Evolutionary conservation across 768 basidiomycete genomes (phyloP).

Genomic region (Amanita thiersii): DNA sequence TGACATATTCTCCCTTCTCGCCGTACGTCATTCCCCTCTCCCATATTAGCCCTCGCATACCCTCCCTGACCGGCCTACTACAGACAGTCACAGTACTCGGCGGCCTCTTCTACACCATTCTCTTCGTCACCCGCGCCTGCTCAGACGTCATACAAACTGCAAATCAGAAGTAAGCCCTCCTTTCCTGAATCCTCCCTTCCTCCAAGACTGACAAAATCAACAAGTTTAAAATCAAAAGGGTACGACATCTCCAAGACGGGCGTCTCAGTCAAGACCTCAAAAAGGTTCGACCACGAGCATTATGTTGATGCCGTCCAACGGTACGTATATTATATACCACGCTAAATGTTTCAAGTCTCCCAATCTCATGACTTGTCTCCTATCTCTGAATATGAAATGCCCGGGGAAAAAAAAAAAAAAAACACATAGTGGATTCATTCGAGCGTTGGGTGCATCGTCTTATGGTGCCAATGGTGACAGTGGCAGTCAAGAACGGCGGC

Average conservation of each 20-base stretch:
- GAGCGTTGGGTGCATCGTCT: not conserved
- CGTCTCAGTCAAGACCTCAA: conserved; percentile 56
- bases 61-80: conserved; percentile 4
- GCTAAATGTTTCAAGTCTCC: too few species aligned
- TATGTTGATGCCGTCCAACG: conserved; percentile 72
- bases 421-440: not conserved
- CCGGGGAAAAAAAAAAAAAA: too few species aligned
- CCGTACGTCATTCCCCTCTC: conserved; percentile 24
- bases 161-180: conserved; percentile 42
- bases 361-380: not conserved
- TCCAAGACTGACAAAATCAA: too few species aligned
- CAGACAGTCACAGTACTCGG: conserved; percentile 43
- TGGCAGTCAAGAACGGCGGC: not conserved
- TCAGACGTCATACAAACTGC: conserved; percentile 37
- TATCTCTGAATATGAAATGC: too few species aligned
- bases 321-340: conserved; percentile 36
- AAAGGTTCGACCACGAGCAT: conserved; percentile 49
- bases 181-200: not conserved
- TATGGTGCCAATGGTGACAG: not conserved
- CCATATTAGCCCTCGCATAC: not conserved
- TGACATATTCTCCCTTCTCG: conserved; percentile 32
- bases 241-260: conserved; percentile 51
- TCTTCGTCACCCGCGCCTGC: conserved; percentile 28
- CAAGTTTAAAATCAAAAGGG: conserved; percentile 54
- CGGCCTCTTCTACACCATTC: conserved; percentile 34